Evolutionary conservation across 495 filamentous ascomycete genomes (phyloP).

Genomic region (Durotheca rogersii): DNA sequence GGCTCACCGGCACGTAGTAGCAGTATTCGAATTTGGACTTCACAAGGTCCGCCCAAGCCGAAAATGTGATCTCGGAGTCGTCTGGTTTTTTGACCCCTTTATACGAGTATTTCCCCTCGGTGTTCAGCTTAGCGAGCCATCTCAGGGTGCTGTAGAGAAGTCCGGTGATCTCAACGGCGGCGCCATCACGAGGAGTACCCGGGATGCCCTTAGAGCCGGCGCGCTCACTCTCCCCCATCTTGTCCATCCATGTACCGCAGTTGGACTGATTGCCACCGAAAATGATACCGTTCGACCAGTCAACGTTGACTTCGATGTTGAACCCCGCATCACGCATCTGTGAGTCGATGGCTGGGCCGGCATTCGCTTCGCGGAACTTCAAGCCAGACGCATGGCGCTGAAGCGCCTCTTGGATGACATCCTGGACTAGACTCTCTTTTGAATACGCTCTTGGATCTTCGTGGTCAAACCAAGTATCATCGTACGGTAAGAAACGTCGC

Average conservation of each 20-base stretch:
- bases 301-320: constrained; percentile 82
- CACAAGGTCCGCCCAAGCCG: constrained; percentile 78
- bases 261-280: constrained; percentile 93
- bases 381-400: constrained; percentile 88
- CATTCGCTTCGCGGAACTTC: constrained; percentile 92
- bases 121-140: constrained; percentile 71
- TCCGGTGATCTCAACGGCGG: constrained; percentile 92
- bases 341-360: constrained; percentile 78
- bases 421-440: constrained; percentile 72
- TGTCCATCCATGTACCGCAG: constrained; percentile 99
- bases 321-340: constrained; percentile 96
- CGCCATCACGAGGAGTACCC: constrained; percentile 92
- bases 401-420: constrained; percentile 89
- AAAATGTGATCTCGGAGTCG: constrained; percentile 64
- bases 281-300: constrained; percentile 90
- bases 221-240: constrained; percentile 97
- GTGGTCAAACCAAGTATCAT: constrained; percentile 85
- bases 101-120: constrained; percentile 67
- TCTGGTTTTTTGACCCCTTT: constrained; percentile 65
- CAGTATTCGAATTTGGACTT: constrained; percentile 84
- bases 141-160: constrained; percentile 82
- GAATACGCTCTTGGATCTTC: constrained; percentile 87
- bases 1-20: constrained; percentile 76
- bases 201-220: constrained; percentile 93
- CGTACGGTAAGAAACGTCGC: constrained; percentile 89